These are phyloP conservation scores for Cladosporium sp. DNA, from an alignment of 2,329 filamentous ascomycete species.

Conservation along the genomic window DNA sequence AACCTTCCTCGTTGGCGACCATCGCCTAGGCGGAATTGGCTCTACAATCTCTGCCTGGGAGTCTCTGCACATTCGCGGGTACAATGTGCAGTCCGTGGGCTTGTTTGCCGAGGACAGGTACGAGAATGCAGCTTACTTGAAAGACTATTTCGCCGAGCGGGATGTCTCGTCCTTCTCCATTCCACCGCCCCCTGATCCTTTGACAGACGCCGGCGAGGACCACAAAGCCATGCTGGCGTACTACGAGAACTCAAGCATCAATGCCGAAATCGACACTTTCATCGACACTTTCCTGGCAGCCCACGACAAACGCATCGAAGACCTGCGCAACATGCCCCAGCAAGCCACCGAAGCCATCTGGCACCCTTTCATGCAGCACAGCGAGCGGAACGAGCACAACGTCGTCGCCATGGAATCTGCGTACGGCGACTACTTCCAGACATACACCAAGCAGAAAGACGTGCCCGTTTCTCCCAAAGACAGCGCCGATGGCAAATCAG, in stretches of 20 bases:
- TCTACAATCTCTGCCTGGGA: constrained; percentile 79
- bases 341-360: constrained; percentile 68
- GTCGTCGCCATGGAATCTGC: constrained; percentile 80
- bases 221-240: constrained; percentile 61
- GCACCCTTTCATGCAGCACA: constrained; percentile 87
- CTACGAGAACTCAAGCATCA: constrained; percentile 54
- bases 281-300: constrained; percentile 54
- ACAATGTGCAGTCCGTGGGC: constrained; percentile 70
- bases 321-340: constrained; percentile 61
- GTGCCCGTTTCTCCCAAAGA: constrained; percentile 22
- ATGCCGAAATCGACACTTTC: constrained; percentile 45
- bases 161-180: constrained; percentile 59
- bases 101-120: constrained; percentile 68
- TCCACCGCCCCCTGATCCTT: constrained; percentile 58
- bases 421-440: constrained; percentile 75
- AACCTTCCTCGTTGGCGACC: constrained; percentile 72
- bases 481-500: background rate
- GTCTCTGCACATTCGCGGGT: constrained; percentile 73
- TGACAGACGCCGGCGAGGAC: constrained; percentile 49
- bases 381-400: constrained; percentile 58
- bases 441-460: constrained; percentile 40
- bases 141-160: constrained; percentile 64
- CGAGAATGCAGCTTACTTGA: constrained; percentile 67
- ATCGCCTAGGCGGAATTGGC: constrained; percentile 75
- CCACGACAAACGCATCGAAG: constrained; percentile 58